Percentiles rank a stretch among this genome's conserved stretches.
These are phyloP conservation scores for Westerdykella aurantiaca DNA, from an alignment of 2,329 filamentous ascomycete species.

Conservation along the genomic window DNA sequence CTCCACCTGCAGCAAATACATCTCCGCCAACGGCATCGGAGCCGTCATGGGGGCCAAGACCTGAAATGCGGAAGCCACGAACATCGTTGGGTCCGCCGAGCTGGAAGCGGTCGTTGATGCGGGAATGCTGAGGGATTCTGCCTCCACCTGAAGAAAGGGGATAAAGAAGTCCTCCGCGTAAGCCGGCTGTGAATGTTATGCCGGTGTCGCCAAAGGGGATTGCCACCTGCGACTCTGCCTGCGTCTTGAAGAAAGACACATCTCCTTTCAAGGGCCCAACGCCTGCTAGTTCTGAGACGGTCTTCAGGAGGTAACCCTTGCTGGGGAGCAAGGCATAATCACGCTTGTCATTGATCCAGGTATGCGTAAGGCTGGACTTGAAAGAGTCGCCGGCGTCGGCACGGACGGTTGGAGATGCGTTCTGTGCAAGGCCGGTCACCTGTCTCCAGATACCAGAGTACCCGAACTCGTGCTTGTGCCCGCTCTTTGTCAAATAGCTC, in stretches of 20 bases:
- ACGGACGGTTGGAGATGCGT: constrained; percentile 75
- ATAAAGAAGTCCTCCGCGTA: constrained; percentile 77
- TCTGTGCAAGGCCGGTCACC: constrained; percentile 68
- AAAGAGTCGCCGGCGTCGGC: constrained; percentile 83
- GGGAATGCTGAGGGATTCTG: constrained; percentile 58
- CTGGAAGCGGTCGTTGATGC: constrained; percentile 90
- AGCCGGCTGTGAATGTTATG: constrained; percentile 73
- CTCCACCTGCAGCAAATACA: constrained; percentile 81
- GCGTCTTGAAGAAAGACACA: constrained; percentile 90
- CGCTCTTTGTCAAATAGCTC: constrained; percentile 61
- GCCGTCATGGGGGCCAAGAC: constrained; percentile 83
- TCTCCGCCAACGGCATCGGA: constrained; percentile 84
- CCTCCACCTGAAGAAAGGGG: constrained; percentile 63
- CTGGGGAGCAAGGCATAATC: constrained; percentile 82
- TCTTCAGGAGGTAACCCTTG: constrained; percentile 73
- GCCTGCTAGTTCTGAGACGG: constrained; percentile 77
- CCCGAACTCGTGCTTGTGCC: constrained; percentile 68
- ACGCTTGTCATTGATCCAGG: constrained; percentile 71
- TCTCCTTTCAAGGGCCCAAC: constrained; percentile 79
- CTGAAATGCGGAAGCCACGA: constrained; percentile 84
- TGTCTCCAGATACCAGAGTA: constrained; percentile 85
- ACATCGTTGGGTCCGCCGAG: constrained; percentile 93
- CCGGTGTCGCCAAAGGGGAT: constrained; percentile 70
- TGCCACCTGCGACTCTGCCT: constrained; percentile 73
- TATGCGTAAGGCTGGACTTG: constrained; percentile 81